A percentile compares a stretch with the other conserved stretches of the same genome.
phyloP scores from a whole-genome alignment of 2,329 filamentous ascomycete species.

The Aspergillus fumigatus region DNA sequence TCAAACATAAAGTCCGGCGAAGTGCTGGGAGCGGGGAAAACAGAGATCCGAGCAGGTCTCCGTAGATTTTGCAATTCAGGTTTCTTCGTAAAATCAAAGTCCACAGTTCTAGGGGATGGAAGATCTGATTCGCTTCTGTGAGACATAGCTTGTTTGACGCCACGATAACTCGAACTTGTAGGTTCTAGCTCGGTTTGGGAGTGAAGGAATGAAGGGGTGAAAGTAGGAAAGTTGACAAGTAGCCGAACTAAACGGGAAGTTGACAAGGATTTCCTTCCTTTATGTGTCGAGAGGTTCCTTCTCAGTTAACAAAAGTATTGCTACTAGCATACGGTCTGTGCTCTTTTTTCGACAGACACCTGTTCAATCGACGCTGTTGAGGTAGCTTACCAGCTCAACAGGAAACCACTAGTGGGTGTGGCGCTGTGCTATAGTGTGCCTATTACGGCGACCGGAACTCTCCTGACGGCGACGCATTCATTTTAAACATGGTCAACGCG shows the following conservation, averaged over 20 bases:
- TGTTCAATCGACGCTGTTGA: too few relatives aligned
- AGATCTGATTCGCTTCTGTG: not conserved
- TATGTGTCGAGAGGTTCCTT: not conserved
- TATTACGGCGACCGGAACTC: too few relatives aligned
- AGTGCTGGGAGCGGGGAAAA: not conserved
- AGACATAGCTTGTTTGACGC: not conserved
- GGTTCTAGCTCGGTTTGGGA: not conserved
- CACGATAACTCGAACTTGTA: not conserved
- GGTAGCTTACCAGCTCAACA: too few relatives aligned
- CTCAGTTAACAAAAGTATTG: not conserved
- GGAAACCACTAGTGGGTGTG: too few relatives aligned
- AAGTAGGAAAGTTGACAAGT: not conserved
- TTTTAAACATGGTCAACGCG: too few relatives aligned
- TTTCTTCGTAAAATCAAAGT: not conserved
- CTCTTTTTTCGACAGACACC: too few relatives aligned
- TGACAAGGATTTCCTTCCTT: not conserved
- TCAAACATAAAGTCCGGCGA: not conserved
- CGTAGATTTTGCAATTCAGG: not conserved
- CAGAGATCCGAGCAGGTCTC: not conserved
- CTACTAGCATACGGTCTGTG: not conserved
- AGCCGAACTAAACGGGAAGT: not conserved
- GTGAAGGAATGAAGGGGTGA: not conserved
- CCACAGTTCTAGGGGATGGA: not conserved
- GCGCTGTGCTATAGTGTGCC: too few relatives aligned
- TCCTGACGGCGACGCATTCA: too few relatives aligned